These are phyloP conservation scores for Discostella stelligeroides DNA, from an alignment of 108 stramenopile genomes.

Conservation along the genomic window DNA sequence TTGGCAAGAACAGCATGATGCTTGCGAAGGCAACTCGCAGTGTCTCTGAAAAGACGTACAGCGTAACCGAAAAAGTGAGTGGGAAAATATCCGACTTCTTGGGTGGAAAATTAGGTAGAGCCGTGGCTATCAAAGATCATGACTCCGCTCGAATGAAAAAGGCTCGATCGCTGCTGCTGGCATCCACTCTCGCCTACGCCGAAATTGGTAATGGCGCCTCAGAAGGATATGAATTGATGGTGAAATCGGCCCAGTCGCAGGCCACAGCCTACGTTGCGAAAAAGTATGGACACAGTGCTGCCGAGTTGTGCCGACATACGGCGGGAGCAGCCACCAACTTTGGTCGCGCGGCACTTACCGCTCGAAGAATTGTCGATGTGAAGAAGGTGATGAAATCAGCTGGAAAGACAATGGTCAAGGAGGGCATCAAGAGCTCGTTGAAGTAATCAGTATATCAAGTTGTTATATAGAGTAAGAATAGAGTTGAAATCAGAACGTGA, in stretches of 20 bases:
- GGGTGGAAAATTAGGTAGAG: constrained; percentile 28
- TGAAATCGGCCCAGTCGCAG: constrained; percentile 27
- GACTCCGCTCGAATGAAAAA: constrained; percentile 14
- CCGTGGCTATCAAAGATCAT: constrained; percentile 13
- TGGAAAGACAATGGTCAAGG: constrained; percentile 31
- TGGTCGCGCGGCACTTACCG: constrained; percentile 30
- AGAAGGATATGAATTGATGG: constrained; percentile 31
- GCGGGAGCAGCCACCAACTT: constrained; percentile 39
- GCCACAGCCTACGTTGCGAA: constrained; percentile 21
- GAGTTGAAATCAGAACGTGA: no score
- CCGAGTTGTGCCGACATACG: constrained; percentile 25
- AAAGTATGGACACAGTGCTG: constrained; percentile 38
- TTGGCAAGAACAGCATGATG: constrained; percentile 22
- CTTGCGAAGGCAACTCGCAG: constrained; percentile 18
- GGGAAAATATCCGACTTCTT: constrained; percentile 29
- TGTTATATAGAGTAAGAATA: no score
- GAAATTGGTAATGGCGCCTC: constrained; percentile 28
- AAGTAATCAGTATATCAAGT: no score
- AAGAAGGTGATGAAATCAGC: constrained; percentile 26
- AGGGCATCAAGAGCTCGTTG: constrained; percentile 33
- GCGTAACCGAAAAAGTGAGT: constrained; percentile 12
- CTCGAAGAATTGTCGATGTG: constrained; percentile 27
- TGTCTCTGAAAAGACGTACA: constrained; percentile 20
- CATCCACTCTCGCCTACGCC: constrained; percentile 17
- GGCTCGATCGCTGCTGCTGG: constrained; percentile 24